These are phyloP conservation scores for Starmerella apis DNA, from an alignment of 805 yeast species.

Conservation along the genomic window DNA sequence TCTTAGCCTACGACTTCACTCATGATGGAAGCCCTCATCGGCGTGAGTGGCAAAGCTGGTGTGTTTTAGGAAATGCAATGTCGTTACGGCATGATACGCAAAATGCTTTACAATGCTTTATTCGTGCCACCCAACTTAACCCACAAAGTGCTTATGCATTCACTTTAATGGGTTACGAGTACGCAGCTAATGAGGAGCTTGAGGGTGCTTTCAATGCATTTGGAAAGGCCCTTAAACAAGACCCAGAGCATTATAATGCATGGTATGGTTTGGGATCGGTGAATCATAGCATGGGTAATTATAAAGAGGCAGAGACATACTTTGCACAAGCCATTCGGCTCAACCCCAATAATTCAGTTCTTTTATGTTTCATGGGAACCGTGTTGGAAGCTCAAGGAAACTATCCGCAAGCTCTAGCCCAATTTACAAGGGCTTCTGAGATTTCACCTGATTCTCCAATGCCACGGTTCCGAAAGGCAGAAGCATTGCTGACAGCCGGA, in stretches of 20 bases:
- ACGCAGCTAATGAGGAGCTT: constrained; percentile 74
- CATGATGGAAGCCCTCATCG: constrained; percentile 44
- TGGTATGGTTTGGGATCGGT: constrained; percentile 95
- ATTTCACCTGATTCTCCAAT: constrained; percentile 78
- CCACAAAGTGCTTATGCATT: constrained; percentile 74
- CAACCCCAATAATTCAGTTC: constrained; percentile 80
- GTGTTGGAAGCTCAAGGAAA: constrained; percentile 69
- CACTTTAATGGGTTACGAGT: constrained; percentile 90
- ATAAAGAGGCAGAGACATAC: constrained; percentile 71
- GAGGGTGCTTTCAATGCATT: constrained; percentile 80
- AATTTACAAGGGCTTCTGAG: constrained; percentile 72
- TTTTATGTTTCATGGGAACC: constrained; percentile 90
- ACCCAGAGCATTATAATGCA: constrained; percentile 82
- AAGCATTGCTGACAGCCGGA: constrained; percentile 60
- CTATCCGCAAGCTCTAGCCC: constrained; percentile 60
- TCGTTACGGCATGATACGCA: constrained; percentile 76
- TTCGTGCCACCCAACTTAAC: constrained; percentile 60
- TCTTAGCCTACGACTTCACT: constrained; percentile 63
- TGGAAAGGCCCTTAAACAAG: constrained; percentile 63
- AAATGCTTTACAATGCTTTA: constrained; percentile 80
- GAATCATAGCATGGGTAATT: constrained; percentile 73
- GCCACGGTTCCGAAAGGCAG: constrained; percentile 82
- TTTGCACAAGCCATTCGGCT: constrained; percentile 79
- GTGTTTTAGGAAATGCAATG: constrained; percentile 78
- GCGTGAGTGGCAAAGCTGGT: constrained; percentile 78